Percentiles rank a stretch among this genome's conserved stretches.
Evolutionary conservation across 1,139 yeast genomes (phyloP).

Genomic region (Petasospora rhodanensis): DNA sequence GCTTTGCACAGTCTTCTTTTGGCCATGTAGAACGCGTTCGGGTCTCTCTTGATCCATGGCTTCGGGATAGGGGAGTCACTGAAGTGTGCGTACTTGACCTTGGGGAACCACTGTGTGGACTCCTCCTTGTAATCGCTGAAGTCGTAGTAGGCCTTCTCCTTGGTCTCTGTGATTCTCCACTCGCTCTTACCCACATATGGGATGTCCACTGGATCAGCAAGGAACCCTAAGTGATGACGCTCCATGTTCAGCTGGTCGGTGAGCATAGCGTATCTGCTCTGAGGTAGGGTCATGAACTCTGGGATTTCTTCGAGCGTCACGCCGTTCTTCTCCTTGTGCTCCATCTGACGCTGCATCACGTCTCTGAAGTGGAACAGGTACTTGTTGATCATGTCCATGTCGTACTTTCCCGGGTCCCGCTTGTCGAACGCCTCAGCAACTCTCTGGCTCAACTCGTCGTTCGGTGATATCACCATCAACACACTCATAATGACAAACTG

Average conservation of each 20-base stretch:
- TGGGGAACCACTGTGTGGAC: slow-evolving; percentile 7
- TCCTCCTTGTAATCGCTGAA: background rate
- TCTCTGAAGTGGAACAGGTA: slow-evolving; percentile 9
- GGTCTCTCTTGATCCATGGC: slow-evolving; percentile 37
- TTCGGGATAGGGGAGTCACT: slow-evolving; percentile 45
- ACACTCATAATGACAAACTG: slow-evolving; percentile 20
- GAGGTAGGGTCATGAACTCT: slow-evolving; percentile 33
- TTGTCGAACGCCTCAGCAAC: slow-evolving; percentile 11
- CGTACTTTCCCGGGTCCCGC: slow-evolving; percentile 22
- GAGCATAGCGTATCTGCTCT: slow-evolving; percentile 38
- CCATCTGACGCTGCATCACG: slow-evolving; percentile 2
- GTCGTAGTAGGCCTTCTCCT: slow-evolving; percentile 28
- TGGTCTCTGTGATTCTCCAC: slow-evolving; percentile 4
- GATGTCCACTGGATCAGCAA: slow-evolving; percentile 13
- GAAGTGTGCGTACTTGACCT: slow-evolving; percentile 37
- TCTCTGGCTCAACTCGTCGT: slow-evolving; percentile 10
- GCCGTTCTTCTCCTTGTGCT: no score
- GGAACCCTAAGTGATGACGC: slow-evolving; percentile 24
- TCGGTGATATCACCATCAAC: slow-evolving; percentile 24
- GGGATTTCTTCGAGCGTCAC: slow-evolving; percentile 17
- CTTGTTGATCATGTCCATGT: slow-evolving; percentile 30
- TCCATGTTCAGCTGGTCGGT: slow-evolving; percentile 37
- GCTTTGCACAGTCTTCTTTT: slow-evolving; percentile 15
- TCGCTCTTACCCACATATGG: slow-evolving; percentile 4
- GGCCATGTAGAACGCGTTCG: slow-evolving; percentile 12